Percentiles rank a stretch among this genome's conserved stretches.
phyloP scores from a whole-genome alignment of 768 basidiomycete genomes.

The Hysterangium stoloniferum region DNA sequence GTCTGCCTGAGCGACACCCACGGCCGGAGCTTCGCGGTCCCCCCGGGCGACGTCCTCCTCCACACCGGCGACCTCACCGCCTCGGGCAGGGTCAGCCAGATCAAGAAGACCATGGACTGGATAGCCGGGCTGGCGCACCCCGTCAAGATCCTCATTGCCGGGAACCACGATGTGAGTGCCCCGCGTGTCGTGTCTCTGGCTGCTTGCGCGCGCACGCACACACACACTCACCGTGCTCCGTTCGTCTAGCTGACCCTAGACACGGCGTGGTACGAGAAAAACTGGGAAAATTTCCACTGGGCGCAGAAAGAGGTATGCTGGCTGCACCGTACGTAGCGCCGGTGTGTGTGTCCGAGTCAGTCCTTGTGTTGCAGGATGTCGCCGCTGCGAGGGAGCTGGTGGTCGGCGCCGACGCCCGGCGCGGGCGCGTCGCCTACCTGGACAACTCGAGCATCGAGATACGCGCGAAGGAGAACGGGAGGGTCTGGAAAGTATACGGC shows the following conservation, averaged over 20 bases:
- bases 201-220: neutral
- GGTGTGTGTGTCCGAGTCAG: neutral
- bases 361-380: neutral
- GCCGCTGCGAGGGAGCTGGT: neutral
- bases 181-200: neutral
- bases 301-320: conserved; percentile 10
- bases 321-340: neutral
- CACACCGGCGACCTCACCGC: conserved; percentile 6
- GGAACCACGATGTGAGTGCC: conserved; percentile 3
- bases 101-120: conserved; percentile 11
- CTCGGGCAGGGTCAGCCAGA: neutral
- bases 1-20: conserved; percentile 11
- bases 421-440: conserved; percentile 4
- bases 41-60: conserved; percentile 9
- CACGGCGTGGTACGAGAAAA: neutral
- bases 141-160: conserved; percentile 2
- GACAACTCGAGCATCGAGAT: conserved; percentile 5
- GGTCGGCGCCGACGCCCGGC: conserved; percentile 6
- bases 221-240: neutral
- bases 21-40: conserved; percentile 4
- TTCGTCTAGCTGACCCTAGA: conserved; percentile 2
- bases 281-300: conserved; percentile 1
- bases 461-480: conserved; percentile 1
- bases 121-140: conserved; percentile 3
- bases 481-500: conserved; percentile 11